These are phyloP conservation scores for Geotrichum candidum DNA, from an alignment of 1,139 yeast species.

Conservation along the genomic window DNA sequence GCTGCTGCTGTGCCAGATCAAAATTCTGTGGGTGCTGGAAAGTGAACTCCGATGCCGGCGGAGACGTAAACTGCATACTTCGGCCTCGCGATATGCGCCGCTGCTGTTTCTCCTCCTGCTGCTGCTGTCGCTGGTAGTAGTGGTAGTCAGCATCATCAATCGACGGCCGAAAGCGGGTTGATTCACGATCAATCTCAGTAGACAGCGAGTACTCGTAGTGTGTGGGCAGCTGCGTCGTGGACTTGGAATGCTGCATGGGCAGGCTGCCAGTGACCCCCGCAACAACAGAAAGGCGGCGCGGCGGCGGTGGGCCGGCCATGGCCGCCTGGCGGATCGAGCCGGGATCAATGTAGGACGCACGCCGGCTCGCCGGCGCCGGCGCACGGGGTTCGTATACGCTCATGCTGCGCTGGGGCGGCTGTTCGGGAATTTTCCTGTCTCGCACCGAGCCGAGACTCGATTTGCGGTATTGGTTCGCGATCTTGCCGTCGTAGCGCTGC, in stretches of 20 bases:
- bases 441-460: not conserved
- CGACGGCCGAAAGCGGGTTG: not conserved
- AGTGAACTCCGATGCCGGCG: not conserved
- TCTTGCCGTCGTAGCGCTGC: not conserved
- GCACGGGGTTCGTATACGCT: not conserved
- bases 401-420: not conserved
- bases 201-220: not conserved
- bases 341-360: not conserved
- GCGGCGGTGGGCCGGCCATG: not conserved
- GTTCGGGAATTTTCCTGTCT: not conserved
- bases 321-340: not conserved
- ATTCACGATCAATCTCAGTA: not conserved
- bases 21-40: not conserved
- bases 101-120: not conserved
- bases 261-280: not conserved
- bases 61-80: not conserved
- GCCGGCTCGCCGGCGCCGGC: not conserved
- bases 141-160: not conserved
- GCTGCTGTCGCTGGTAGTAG: not conserved
- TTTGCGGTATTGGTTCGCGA: not conserved
- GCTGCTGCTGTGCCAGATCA: not conserved
- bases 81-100: too few relatives aligned
- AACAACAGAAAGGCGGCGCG: not conserved
- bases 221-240: not conserved
- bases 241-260: not conserved